A percentile compares a stretch with the other conserved stretches of the same genome.
Conservation (phyloP, 2,329 filamentous ascomycete genomes). For the Fusarium ramigenum region DNA sequence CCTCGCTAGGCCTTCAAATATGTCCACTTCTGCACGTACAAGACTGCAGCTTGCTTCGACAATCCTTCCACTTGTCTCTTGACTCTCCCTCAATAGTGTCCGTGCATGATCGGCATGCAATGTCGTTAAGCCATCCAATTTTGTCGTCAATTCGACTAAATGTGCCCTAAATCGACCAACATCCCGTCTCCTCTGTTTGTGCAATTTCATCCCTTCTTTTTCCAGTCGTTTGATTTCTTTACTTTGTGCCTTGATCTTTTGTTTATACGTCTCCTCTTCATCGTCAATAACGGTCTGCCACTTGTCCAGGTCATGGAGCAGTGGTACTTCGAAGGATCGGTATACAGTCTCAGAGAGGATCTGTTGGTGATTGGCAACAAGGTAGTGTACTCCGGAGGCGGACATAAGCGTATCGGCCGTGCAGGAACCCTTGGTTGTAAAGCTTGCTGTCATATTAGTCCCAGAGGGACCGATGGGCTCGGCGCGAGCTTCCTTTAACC, state of each 20-base stretch:
- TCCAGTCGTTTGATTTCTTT: slow-evolving; percentile 71
- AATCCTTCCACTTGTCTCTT: slow-evolving; percentile 70
- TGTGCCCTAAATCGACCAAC: slow-evolving; percentile 70
- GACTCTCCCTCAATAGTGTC: slow-evolving; percentile 68
- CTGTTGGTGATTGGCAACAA: slow-evolving; percentile 75
- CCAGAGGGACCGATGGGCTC: slow-evolving; percentile 59
- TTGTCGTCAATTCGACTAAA: slow-evolving; percentile 69
- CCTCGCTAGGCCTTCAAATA: slow-evolving; percentile 71
- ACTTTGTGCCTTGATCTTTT: slow-evolving; percentile 62
- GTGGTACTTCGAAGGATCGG: slow-evolving; percentile 72
- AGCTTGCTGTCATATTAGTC: slow-evolving; percentile 57
- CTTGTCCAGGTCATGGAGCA: slow-evolving; percentile 74
- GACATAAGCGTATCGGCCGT: slow-evolving; percentile 71
- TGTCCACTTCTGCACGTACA: slow-evolving; percentile 74
- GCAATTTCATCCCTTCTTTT: slow-evolving; percentile 71
- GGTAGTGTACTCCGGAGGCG: slow-evolving; percentile 71
- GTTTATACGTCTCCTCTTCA: slow-evolving; percentile 69
- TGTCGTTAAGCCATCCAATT: slow-evolving; percentile 69
- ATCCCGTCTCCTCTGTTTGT: slow-evolving; percentile 67
- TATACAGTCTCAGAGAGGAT: slow-evolving; percentile 76
- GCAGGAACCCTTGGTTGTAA: slow-evolving; percentile 61
- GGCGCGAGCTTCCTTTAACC: slow-evolving; percentile 72
- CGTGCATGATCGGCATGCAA: slow-evolving; percentile 70
- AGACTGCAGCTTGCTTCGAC: slow-evolving; percentile 72
- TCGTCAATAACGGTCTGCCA: slow-evolving; percentile 72